Conservation (phyloP, 2,329 filamentous ascomycete genomes). For the Exophiala spinifera region DNA sequence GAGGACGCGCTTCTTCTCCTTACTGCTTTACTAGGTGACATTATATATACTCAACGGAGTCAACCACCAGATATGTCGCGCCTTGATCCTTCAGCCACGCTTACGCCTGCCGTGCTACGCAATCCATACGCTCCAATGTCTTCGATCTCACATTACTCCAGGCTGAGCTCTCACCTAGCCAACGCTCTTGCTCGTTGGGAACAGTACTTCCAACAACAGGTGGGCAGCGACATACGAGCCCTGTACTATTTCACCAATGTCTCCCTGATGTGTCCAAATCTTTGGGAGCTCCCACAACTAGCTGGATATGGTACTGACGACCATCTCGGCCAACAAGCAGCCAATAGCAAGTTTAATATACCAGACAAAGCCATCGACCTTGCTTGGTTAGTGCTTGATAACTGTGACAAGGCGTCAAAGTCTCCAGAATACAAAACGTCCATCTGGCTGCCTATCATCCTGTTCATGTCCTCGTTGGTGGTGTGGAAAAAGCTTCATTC, state of each 20-base stretch:
- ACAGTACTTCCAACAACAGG: slow-evolving; percentile 6
- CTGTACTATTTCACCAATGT: slow-evolving; percentile 11
- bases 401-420: slow-evolving; percentile 1
- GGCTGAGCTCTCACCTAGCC: slow-evolving; percentile 2
- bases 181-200: slow-evolving; percentile 7
- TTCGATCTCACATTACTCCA: slow-evolving; percentile 1
- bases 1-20: slow-evolving; percentile 9
- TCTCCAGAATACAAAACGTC: not conserved
- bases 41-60: slow-evolving; percentile 8
- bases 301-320: slow-evolving; percentile 3
- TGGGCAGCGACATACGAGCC: slow-evolving; percentile 8
- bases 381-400: slow-evolving; percentile 12
- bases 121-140: slow-evolving; percentile 7
- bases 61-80: not conserved
- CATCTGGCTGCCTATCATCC: slow-evolving; percentile 9
- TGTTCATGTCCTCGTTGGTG: slow-evolving; percentile 8
- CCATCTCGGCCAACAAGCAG: no score
- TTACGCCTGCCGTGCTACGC: not conserved
- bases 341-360: not conserved
- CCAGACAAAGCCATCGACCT: slow-evolving; percentile 10
- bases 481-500: slow-evolving; percentile 7
- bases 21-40: slow-evolving; percentile 8
- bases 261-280: slow-evolving; percentile 6
- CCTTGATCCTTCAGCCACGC: not conserved
- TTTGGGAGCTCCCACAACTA: slow-evolving; percentile 4